Percentiles rank a stretch among this genome's conserved stretches.
phyloP scores from a whole-genome alignment of 768 basidiomycete species.

The Mycena latifolia region DNA sequence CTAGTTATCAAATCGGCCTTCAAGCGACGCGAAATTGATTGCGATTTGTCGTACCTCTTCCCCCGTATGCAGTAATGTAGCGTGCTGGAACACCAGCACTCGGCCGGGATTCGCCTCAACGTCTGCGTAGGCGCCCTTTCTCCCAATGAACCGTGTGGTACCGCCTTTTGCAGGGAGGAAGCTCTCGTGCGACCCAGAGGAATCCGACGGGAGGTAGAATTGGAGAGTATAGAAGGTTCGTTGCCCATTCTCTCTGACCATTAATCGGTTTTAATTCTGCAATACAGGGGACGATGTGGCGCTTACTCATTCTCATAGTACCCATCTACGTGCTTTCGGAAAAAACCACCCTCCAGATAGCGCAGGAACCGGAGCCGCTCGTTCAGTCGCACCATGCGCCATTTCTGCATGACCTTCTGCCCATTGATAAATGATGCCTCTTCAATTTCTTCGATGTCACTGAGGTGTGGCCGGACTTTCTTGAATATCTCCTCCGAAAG shows the following conservation, averaged over 20 bases:
- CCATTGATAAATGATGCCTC: not conserved
- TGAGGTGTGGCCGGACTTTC: conserved; percentile 27
- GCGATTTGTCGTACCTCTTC: conserved; percentile 4
- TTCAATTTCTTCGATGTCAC: conserved; percentile 29
- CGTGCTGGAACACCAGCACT: conserved; percentile 10
- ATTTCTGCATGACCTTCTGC: conserved; percentile 28
- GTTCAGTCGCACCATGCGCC: conserved; percentile 35
- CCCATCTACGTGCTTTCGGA: conserved; percentile 23
- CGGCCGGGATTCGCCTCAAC: conserved; percentile 1
- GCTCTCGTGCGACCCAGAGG: conserved; percentile 20
- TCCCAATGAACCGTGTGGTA: conserved; percentile 19
- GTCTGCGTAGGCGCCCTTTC: conserved; percentile 11
- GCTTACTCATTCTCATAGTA: conserved; percentile 14
- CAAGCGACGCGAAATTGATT: too few relatives aligned
- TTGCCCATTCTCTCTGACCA: conserved; percentile 3
- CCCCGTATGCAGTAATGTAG: not conserved
- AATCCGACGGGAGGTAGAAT: conserved; percentile 27
- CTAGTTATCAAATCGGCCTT: not conserved
- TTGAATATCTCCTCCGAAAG: conserved; percentile 25
- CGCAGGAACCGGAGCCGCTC: conserved; percentile 33
- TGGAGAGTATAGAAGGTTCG: conserved; percentile 30
- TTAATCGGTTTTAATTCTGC: not conserved
- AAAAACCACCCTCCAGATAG: conserved; percentile 30
- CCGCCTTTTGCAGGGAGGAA: conserved; percentile 17
- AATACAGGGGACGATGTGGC: not conserved